phyloP scores from a whole-genome alignment of 2,329 filamentous ascomycete genomes.

The Parasarocladium wereldwijsianum region DNA sequence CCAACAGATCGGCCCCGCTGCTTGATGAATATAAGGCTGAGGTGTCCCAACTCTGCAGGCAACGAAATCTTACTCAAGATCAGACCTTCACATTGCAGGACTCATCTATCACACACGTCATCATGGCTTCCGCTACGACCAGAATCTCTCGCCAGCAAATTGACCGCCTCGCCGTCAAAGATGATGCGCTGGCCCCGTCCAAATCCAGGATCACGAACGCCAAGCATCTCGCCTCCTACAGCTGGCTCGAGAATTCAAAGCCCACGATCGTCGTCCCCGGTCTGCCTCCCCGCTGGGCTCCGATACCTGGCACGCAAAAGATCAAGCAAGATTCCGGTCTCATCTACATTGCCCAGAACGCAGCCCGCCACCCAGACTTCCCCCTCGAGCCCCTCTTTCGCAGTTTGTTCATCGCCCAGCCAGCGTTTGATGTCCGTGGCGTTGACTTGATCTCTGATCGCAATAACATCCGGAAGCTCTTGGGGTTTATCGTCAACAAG shows the following conservation, averaged over 20 bases:
- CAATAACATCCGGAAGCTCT: constrained; percentile 33
- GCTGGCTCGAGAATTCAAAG: constrained; percentile 25
- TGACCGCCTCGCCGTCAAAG: no score
- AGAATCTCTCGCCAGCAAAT: no score
- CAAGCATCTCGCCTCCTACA: constrained; percentile 31
- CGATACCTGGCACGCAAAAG: constrained; percentile 10
- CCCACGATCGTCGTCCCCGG: constrained; percentile 32
- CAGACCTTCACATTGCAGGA: no score
- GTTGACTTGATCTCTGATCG: constrained; percentile 29
- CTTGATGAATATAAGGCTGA: no score
- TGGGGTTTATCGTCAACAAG: constrained; percentile 23
- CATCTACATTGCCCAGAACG: constrained; percentile 29
- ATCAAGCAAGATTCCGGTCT: constrained; percentile 23
- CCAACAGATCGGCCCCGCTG: no score
- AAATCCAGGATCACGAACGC: constrained; percentile 25
- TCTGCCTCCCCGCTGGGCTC: constrained; percentile 20
- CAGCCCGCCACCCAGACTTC: constrained; percentile 23
- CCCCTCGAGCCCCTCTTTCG: constrained; percentile 33
- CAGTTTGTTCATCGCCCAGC: constrained; percentile 21
- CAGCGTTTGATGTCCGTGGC: constrained; percentile 20
- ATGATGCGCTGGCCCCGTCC: no score
- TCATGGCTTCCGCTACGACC: no score
- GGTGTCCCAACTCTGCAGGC: no score
- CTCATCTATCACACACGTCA: no score
- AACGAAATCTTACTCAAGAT: no score